Percentiles rank a stretch among this genome's conserved stretches.
Conservation (phyloP, 108 stramenopile species). For the Epipyxis sp. region DNA sequence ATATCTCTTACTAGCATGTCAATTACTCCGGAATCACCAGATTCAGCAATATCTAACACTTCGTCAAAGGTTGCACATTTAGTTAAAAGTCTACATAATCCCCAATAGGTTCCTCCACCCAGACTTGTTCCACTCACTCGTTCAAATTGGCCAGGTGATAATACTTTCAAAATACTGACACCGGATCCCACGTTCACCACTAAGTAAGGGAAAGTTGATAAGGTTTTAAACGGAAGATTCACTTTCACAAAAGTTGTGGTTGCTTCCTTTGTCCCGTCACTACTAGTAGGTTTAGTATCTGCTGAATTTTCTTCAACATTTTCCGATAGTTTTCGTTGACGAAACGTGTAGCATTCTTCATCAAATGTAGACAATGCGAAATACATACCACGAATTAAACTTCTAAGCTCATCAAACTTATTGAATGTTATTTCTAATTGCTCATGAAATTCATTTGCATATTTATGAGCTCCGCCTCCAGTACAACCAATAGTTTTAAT, state of each 20-base stretch:
- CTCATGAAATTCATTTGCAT: slow-evolving; percentile 71
- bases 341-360: slow-evolving; percentile 91
- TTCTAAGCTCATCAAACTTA: slow-evolving; percentile 90
- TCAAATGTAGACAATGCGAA: slow-evolving; percentile 82
- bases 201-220: slow-evolving; percentile 68
- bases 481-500: slow-evolving; percentile 64
- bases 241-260: slow-evolving; percentile 50
- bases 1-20: slow-evolving; percentile 97
- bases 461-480: slow-evolving; percentile 97
- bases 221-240: slow-evolving; percentile 31
- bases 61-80: slow-evolving; percentile 81
- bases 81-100: slow-evolving; percentile 87
- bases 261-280: slow-evolving; percentile 22
- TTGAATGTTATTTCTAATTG: slow-evolving; percentile 77
- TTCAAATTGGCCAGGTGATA: slow-evolving; percentile 72
- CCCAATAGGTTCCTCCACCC: slow-evolving; percentile 99
- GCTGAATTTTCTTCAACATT: not conserved
- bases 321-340: not conserved
- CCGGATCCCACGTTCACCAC: slow-evolving; percentile 96
- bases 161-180: slow-evolving; percentile 71
- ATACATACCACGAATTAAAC: slow-evolving; percentile 91
- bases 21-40: slow-evolving; percentile 78
- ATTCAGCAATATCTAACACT: slow-evolving; percentile 80
- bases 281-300: not conserved
- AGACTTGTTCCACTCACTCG: slow-evolving; percentile 95